Conservation (phyloP, 305 asterid species). For the Fraxinus greggii region DNA sequence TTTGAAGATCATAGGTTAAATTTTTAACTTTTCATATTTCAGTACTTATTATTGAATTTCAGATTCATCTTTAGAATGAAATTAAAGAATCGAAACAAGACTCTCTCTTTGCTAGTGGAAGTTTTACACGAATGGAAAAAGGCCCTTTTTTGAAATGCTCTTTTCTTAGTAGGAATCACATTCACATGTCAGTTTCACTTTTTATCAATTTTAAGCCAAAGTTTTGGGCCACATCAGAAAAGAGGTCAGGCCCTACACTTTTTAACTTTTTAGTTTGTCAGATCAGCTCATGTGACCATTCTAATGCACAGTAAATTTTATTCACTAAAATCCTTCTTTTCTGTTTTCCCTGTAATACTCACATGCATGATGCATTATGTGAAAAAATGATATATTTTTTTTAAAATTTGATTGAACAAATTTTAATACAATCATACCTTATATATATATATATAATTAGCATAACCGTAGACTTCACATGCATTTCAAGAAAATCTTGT, state of each 20-base stretch:
- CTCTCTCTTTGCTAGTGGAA: not conserved
- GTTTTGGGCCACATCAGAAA: not conserved
- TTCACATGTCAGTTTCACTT: not conserved
- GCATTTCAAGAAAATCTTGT: not conserved
- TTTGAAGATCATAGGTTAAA: not conserved
- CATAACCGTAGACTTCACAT: not conserved
- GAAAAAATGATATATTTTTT: not conserved
- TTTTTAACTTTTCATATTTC: not conserved
- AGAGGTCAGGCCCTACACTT: not conserved
- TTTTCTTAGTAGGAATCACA: not conserved
- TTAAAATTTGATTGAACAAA: not conserved
- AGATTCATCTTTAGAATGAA: not conserved
- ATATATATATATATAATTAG: no score
- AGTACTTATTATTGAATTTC: not conserved
- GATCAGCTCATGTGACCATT: not conserved
- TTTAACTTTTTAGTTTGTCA: not conserved
- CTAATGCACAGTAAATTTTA: not conserved
- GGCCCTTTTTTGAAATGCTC: not conserved
- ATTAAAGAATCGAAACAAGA: not conserved
- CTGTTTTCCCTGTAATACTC: not conserved
- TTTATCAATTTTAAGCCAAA: not conserved
- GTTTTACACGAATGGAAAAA: not conserved
- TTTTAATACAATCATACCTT: not conserved
- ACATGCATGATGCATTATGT: not conserved
- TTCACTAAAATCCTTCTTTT: not conserved